Base-by-base conservation (phyloP, 768 basidiomycete species). In the Naganishia kalamii region DNA sequence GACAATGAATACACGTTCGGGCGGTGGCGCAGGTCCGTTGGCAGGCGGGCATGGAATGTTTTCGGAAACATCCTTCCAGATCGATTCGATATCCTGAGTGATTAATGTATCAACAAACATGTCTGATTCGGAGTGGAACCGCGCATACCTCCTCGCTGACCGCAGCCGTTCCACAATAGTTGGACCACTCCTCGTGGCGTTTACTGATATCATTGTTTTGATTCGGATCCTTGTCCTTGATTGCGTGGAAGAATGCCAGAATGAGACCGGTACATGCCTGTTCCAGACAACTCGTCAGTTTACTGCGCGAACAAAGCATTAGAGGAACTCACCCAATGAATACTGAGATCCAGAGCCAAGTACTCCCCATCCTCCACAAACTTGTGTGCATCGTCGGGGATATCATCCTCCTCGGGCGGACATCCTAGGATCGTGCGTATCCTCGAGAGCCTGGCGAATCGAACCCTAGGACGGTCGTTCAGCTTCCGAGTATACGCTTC, bases 221-320 rank as follows among this genome's bases (percentile, higher is more conserved):
- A 19, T 72, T 65, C 21, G 70, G 67, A 59, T 78, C 76, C 43
- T 72, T 70, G 57, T 78, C 77, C 49, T 64, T 66, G 63, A 76
- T 75, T 3, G 76, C 77, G 62, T 79, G 77, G 63, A 79, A 79
- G 69, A 79, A 79, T 4, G 75, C 77, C 15, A 79, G 68, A 15
- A 77, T 62, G 10, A 79, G 17, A 2, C 77, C 77, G 40, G 76
- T 73, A 41, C 74, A 74, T 23, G 74, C 74, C 76, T 77, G 60
- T 6, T n/a, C 7, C 43, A 47, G 13, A 27, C 3, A 19, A 5
- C 29, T 29, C 21, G 30, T 44, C 32, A 17, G 27, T 40, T 43
- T 19, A 25, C 33, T 5, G 15, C 3, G 17, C 12, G n/a, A 25
- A 5, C 37, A 35, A 19, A 32, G 7, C n/a, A 32, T n/a, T 10